A percentile compares a stretch with the other conserved stretches of the same genome.
Conservation (phyloP, 2,329 filamentous ascomycete genomes). For the Lomentospora prolificans region DNA sequence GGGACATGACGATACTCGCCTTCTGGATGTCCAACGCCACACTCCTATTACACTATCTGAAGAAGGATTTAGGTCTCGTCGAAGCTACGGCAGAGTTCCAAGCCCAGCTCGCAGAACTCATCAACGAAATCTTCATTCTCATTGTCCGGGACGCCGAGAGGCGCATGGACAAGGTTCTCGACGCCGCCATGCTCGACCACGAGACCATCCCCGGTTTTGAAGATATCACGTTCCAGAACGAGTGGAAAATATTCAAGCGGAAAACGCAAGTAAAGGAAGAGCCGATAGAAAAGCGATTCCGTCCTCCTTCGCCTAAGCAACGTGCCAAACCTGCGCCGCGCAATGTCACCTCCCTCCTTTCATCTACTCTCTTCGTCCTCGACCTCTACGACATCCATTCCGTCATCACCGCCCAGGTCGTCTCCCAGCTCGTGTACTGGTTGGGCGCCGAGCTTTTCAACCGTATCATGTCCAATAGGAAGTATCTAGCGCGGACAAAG, state of each 20-base stretch:
- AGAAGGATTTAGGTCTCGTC: conserved; percentile 79
- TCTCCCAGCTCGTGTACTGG: conserved; percentile 94
- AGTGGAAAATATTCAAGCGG: conserved; percentile 94
- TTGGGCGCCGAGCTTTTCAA: conserved; percentile 94
- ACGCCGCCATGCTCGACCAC: conserved; percentile 90
- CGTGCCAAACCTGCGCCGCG: conserved; percentile 85
- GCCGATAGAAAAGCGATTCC: conserved; percentile 78
- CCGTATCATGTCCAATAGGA: conserved; percentile 90
- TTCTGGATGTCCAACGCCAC: conserved; percentile 99
- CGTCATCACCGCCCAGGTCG: conserved; percentile 83
- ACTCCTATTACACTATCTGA: conserved; percentile 87
- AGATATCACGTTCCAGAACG: conserved; percentile 92
- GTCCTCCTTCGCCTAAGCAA: conserved; percentile 87
- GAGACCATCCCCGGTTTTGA: conserved; percentile 97
- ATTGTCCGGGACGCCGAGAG: conserved; percentile 94
- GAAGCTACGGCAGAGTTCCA: conserved; percentile 82
- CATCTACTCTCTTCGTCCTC: conserved; percentile 90
- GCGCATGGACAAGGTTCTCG: conserved; percentile 90
- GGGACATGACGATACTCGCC: conserved; percentile 98
- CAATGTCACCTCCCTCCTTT: conserved; percentile 90
- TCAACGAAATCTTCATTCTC: conserved; percentile 97
- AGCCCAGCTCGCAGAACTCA: conserved; percentile 81
- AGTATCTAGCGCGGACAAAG: conserved; percentile 90
- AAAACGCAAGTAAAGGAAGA: conserved; percentile 87
- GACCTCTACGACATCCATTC: conserved; percentile 99